Percentiles rank a stretch among this genome's conserved stretches.
These are phyloP conservation scores for Phellinidium pouzarii DNA, from an alignment of 1,284 basidiomycete species.

Conservation along the genomic window DNA sequence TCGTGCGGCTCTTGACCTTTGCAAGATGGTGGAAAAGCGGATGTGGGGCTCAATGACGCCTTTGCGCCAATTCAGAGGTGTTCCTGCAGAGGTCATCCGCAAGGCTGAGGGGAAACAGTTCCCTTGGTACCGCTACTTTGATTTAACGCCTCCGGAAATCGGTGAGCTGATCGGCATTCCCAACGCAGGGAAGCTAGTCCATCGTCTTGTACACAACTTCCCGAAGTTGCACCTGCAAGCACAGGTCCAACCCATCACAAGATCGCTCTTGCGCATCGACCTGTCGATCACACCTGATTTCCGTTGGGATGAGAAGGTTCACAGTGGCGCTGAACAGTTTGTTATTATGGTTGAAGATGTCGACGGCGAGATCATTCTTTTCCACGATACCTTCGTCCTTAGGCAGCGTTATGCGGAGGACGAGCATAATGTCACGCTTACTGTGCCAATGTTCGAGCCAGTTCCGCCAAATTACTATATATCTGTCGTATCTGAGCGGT, in stretches of 20 bases:
- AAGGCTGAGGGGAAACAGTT: slow-evolving; percentile 98
- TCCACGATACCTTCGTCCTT: slow-evolving; percentile 90
- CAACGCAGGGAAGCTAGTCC: slow-evolving; percentile 86
- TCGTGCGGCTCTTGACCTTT: slow-evolving; percentile 86
- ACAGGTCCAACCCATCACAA: slow-evolving; percentile 90
- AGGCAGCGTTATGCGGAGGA: slow-evolving; percentile 88
- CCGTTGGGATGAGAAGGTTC: slow-evolving; percentile 94
- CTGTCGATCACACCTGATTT: slow-evolving; percentile 93
- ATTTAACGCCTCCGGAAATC: slow-evolving; percentile 66
- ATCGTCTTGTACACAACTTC: slow-evolving; percentile 95
- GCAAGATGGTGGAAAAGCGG: slow-evolving; percentile 93
- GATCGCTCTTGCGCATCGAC: slow-evolving; percentile 83
- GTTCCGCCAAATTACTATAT: slow-evolving; percentile 98
- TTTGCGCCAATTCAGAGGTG: slow-evolving; percentile 89
- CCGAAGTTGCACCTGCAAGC: slow-evolving; percentile 91
- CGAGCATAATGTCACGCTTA: slow-evolving; percentile 91
- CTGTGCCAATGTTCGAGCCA: slow-evolving; percentile 94
- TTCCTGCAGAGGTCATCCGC: slow-evolving; percentile 81
- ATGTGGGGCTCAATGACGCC: slow-evolving; percentile 99
- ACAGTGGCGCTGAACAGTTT: slow-evolving; percentile 85
- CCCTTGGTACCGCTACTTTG: slow-evolving; percentile 21
- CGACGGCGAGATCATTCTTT: slow-evolving; percentile 92
- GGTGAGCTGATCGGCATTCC: slow-evolving; percentile 94
- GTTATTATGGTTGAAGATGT: slow-evolving; percentile 95
- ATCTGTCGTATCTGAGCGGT: slow-evolving; percentile 89